Evolutionary conservation across 495 filamentous ascomycete genomes (phyloP).

Genomic region (Pyronema omphalodes): DNA sequence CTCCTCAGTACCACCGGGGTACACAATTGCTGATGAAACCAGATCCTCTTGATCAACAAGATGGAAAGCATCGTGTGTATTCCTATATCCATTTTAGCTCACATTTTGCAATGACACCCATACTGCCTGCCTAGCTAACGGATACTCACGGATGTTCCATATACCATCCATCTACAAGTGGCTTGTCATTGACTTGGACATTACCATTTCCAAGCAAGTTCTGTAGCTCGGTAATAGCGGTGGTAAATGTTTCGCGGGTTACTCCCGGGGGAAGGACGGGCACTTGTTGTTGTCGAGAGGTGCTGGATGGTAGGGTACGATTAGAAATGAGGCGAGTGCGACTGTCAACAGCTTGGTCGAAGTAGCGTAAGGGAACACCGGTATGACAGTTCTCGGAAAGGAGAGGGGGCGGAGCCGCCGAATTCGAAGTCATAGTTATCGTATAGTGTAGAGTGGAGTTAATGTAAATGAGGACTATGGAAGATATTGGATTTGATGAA

Average conservation of each 20-base stretch:
- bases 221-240: conserved; percentile 26
- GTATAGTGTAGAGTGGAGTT: neutral
- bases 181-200: conserved; percentile 33
- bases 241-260: conserved; percentile 26
- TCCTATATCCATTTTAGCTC: conserved; percentile 8
- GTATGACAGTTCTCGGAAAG: conserved; percentile 26
- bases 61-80: conserved; percentile 37
- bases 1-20: conserved; percentile 29
- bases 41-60: conserved; percentile 35
- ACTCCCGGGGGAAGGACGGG: conserved; percentile 26
- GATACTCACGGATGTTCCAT: conserved; percentile 28
- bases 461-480: too few species aligned
- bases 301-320: conserved; percentile 24
- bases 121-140: too few species aligned
- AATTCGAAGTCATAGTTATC: neutral
- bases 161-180: conserved; percentile 34
- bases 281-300: conserved; percentile 21
- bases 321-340: conserved; percentile 27
- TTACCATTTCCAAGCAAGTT: conserved; percentile 26
- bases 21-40: conserved; percentile 34
- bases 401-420: neutral
- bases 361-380: conserved; percentile 28
- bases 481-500: too few species aligned
- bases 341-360: conserved; percentile 26
- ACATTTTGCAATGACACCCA: neutral